Evolutionary conservation across 495 filamentous ascomycete genomes (phyloP).

Genomic region (Penicillium daleae): DNA sequence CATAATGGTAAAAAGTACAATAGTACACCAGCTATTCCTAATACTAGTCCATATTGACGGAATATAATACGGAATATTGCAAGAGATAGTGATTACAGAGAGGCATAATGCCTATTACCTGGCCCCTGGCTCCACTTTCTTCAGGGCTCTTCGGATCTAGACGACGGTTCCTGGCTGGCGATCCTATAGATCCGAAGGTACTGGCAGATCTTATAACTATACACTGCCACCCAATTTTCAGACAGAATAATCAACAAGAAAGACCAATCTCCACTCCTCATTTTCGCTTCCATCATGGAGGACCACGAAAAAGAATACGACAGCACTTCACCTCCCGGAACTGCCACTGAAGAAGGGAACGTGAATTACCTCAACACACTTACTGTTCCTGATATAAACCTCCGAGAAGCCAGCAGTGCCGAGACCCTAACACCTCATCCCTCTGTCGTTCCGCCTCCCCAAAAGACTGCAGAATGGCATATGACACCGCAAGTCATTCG

Average conservation of each 20-base stretch:
- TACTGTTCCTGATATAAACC: conserved; percentile 17
- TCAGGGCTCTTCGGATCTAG: background rate
- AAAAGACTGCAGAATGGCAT: conserved; percentile 39
- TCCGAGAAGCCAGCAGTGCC: conserved; percentile 19
- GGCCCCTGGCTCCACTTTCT: conserved; percentile 2
- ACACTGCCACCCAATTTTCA: background rate
- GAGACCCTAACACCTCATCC: conserved; percentile 17
- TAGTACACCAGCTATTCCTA: background rate
- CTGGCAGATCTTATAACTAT: conserved; percentile 12
- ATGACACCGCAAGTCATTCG: conserved; percentile 49
- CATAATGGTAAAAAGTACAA: conserved; percentile 1
- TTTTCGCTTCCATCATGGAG: conserved; percentile 13
- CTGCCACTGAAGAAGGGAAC: conserved; percentile 7
- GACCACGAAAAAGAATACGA: conserved; percentile 6
- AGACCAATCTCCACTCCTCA: conserved; percentile 18
- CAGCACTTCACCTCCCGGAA: conserved; percentile 10
- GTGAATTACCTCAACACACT: conserved; percentile 15
- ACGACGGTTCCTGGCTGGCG: background rate
- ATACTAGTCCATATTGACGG: background rate
- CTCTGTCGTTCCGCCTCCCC: conserved; percentile 6
- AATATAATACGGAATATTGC: background rate
- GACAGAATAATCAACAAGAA: background rate
- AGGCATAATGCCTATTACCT: background rate
- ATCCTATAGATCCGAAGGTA: background rate
- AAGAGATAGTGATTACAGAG: background rate